A percentile compares a stretch with the other conserved stretches of the same genome.
Evolutionary conservation across 192 early-diverging fungal species (phyloP).

Genomic region (Gigaspora rosea): DNA sequence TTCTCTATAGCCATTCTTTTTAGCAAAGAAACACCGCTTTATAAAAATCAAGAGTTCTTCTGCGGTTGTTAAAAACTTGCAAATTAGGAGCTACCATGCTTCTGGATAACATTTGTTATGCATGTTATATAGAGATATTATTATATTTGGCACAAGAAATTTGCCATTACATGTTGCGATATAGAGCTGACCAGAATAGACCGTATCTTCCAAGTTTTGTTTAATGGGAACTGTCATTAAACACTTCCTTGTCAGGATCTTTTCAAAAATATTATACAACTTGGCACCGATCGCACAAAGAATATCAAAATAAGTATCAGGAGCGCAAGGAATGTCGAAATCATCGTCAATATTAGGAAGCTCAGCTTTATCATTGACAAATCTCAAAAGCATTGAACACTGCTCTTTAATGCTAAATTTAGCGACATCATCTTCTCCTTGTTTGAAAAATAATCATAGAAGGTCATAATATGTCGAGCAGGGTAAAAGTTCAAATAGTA

Average conservation of each 20-base stretch:
- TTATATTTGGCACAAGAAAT: constrained; percentile 29
- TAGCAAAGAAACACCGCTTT: constrained; percentile 34
- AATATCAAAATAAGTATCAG: not conserved
- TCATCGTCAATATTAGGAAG: not conserved
- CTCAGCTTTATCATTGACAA: not conserved
- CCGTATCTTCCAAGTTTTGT: constrained; percentile 4
- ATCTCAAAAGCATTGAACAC: not conserved
- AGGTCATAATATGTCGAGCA: constrained; percentile 31
- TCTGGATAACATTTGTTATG: constrained; percentile 18
- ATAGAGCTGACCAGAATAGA: constrained; percentile 25
- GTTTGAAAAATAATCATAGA: constrained; percentile 30
- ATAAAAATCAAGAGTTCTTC: constrained; percentile 30
- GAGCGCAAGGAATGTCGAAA: not conserved
- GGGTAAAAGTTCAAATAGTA: constrained; percentile 33
- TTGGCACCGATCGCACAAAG: not conserved
- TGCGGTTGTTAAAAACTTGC: constrained; percentile 23
- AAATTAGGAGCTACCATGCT: constrained; percentile 34
- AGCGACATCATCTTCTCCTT: not conserved
- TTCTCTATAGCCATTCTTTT: constrained; percentile 6
- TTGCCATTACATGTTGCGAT: constrained; percentile 33
- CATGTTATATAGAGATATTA: constrained; percentile 30
- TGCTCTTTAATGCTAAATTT: not conserved
- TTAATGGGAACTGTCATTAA: not conserved
- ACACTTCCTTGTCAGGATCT: not conserved
- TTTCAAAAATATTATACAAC: constrained; percentile 1